Evolutionary conservation across 768 basidiomycete genomes (phyloP).

Genomic region (Mycena kentingensis): DNA sequence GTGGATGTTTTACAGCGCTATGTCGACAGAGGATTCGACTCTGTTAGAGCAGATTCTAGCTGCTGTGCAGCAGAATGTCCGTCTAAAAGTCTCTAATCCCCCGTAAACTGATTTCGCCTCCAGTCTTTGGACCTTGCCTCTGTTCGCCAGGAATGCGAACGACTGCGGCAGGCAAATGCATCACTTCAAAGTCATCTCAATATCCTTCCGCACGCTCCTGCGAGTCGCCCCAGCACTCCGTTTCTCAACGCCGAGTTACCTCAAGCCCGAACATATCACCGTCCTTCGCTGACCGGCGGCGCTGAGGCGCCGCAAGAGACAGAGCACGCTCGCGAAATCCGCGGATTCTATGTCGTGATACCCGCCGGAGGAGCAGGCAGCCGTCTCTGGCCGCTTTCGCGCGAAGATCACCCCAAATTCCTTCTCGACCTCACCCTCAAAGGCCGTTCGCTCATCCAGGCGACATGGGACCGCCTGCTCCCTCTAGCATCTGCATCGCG

Average conservation of each 20-base stretch:
- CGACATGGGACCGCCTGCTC: constrained; percentile 87
- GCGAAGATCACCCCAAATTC: constrained; percentile 85
- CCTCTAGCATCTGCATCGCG: constrained; percentile 71
- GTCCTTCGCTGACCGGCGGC: too few species aligned
- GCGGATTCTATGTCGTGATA: constrained; percentile 88
- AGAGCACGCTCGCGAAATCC: constrained; percentile 62
- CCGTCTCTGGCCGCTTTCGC: constrained; percentile 85
- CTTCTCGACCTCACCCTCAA: constrained; percentile 83
- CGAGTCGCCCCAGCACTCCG: too few species aligned
- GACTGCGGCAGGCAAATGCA: constrained; percentile 72
- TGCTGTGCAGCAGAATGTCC: constrained; percentile 74
- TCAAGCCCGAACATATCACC: too few species aligned
- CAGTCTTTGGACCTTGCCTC: constrained; percentile 75
- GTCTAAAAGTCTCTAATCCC: constrained; percentile 33
- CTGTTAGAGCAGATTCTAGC: constrained; percentile 83
- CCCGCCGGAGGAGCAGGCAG: constrained; percentile 89
- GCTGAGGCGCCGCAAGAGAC: too few species aligned
- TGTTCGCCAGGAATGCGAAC: constrained; percentile 74
- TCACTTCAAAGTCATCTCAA: constrained; percentile 67
- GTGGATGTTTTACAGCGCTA: too few species aligned
- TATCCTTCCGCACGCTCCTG: too few species aligned
- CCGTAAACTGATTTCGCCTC: too few species aligned
- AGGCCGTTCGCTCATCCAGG: constrained; percentile 84
- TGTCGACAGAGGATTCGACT: too few species aligned
- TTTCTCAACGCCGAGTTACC: too few species aligned